phyloP scores from a whole-genome alignment of 306 rosid species.

The Morella rubra region DNA sequence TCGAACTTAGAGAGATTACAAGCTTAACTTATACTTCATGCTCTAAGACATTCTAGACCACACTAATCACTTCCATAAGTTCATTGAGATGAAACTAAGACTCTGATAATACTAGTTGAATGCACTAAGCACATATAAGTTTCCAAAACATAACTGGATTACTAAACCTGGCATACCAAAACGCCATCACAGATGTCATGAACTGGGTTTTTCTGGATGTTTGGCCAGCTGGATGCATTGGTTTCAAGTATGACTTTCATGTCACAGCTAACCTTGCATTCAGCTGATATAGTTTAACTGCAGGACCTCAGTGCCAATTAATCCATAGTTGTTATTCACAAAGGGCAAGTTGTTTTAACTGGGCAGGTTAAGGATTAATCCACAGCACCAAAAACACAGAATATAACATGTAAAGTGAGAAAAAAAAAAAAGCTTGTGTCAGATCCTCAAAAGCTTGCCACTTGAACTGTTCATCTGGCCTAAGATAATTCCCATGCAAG shows the following conservation, averaged over 20 bases:
- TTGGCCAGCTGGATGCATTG: neutral
- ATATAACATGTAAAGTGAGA: no score
- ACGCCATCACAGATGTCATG: neutral
- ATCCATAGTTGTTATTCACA: conserved; percentile 9
- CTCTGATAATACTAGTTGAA: neutral
- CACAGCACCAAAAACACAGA: no score
- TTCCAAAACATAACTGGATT: neutral
- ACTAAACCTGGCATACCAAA: neutral
- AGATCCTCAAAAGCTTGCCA: neutral
- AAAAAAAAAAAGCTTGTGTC: neutral
- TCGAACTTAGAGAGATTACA: neutral
- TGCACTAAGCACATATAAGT: neutral
- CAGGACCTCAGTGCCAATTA: neutral
- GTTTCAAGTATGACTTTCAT: neutral
- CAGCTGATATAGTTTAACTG: neutral
- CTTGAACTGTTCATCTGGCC: neutral
- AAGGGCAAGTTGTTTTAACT: conserved; percentile 1
- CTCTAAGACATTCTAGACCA: neutral
- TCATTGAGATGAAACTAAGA: neutral
- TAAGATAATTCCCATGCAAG: neutral
- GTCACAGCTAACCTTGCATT: neutral
- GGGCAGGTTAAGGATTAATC: conserved; percentile 9
- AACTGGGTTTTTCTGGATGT: neutral
- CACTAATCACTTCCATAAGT: neutral
- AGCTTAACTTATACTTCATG: neutral